Conservation (phyloP, 2,329 filamentous ascomycete genomes). For the Aspergillus sp. region DNA sequence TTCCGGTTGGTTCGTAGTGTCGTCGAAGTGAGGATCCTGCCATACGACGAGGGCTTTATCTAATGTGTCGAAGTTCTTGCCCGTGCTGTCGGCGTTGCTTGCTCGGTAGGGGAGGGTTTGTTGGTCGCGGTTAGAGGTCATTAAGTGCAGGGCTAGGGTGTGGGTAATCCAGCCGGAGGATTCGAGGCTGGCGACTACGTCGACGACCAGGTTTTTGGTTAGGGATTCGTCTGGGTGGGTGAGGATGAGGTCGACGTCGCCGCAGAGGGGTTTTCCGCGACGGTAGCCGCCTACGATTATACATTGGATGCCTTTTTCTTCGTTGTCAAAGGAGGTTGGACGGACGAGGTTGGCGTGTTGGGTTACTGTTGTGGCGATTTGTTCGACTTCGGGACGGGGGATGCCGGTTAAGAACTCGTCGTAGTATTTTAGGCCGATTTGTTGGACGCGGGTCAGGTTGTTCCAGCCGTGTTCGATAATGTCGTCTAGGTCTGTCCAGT, state of each 20-base stretch:
- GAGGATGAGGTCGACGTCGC: constrained; percentile 85
- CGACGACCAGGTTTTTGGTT: constrained; percentile 70
- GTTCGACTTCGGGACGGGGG: constrained; percentile 70
- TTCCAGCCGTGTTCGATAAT: constrained; percentile 81
- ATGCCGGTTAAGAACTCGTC: constrained; percentile 77
- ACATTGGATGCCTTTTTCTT: constrained; percentile 52
- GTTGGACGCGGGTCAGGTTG: constrained; percentile 73
- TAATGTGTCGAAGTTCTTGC: constrained; percentile 73
- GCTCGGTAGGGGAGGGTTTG: constrained; percentile 58
- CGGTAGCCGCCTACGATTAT: constrained; percentile 79
- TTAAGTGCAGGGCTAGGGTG: constrained; percentile 69
- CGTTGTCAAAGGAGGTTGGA: constrained; percentile 26
- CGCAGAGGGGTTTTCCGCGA: constrained; percentile 70
- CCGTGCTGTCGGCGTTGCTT: constrained; percentile 33
- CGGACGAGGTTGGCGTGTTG: constrained; percentile 66
- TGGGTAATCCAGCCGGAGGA: constrained; percentile 73
- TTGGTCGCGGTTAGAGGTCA: constrained; percentile 73
- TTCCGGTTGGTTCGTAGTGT: constrained; percentile 29
- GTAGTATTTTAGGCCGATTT: constrained; percentile 93
- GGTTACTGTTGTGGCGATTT: constrained; percentile 65
- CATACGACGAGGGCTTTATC: constrained; percentile 93
- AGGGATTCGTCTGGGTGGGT: constrained; percentile 71
- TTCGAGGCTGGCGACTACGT: constrained; percentile 73
- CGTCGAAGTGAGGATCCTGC: constrained; percentile 65
- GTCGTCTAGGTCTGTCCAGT: constrained; percentile 85